Conservation (phyloP, 768 basidiomycete genomes). For the Neoboletus subvelutipes region DNA sequence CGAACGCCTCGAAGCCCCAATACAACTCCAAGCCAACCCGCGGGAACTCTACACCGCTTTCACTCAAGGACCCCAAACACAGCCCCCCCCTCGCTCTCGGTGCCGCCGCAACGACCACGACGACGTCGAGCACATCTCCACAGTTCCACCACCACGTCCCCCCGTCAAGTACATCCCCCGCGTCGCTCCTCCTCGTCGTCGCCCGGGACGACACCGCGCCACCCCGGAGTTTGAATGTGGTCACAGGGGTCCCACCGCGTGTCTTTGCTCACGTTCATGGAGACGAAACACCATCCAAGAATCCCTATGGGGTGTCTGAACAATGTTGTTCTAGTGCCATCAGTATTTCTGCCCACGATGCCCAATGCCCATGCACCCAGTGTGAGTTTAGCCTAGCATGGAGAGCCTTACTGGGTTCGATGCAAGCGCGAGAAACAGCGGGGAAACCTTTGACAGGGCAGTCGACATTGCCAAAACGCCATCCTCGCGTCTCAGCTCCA, state of each 20-base stretch:
- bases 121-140: background rate
- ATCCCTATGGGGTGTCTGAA: background rate
- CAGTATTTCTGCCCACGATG: background rate
- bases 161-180: background rate
- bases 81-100: background rate
- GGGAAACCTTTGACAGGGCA: background rate
- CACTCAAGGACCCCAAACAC: conserved; percentile 24
- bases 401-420: background rate
- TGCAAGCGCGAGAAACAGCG: background rate
- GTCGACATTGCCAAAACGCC: background rate
- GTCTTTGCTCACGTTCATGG: conserved; percentile 5
- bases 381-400: background rate
- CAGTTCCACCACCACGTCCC: background rate
- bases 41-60: conserved; percentile 34
- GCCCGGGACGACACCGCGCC: conserved; percentile 4
- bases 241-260: conserved; percentile 29
- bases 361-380: background rate
- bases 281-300: background rate
- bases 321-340: background rate
- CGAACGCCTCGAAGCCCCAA: conserved; percentile 28
- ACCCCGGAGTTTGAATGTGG: conserved; percentile 33
- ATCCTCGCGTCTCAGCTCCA: background rate
- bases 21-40: conserved; percentile 25
- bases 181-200: background rate
- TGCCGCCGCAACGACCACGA: background rate